Base-by-base conservation (phyloP, 176 grass and related monocot genomes). In the Tillandsia fasciculata region DNA sequence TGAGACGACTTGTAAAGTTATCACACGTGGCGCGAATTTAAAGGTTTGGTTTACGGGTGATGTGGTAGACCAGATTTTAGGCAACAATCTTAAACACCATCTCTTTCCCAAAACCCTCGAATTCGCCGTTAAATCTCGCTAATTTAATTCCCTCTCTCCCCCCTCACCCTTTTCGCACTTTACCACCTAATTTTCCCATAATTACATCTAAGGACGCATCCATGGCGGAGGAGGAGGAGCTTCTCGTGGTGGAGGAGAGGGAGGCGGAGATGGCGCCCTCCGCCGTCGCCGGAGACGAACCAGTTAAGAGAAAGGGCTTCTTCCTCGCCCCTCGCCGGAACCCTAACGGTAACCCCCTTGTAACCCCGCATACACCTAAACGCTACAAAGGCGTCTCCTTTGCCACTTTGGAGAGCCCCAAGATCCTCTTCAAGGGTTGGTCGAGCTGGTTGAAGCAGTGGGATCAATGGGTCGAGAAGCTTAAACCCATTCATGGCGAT, bases 391-490 rank as follows among this genome's bases (percentile, higher is more conserved):
- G 79, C 72, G 13, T 56, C 64, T 66, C 79, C 67, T 7, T 78
- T 57, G 68, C 42, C 47, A 33, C 74, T 15, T 48, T 73, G 42
- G 83, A 84, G 50, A 83, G 89, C 53, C 72, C 75, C 67, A 87
- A 81, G 69, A 64, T 96, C 61, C 72, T 81, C 48, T 92, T 97
- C 77, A 77, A 87, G 71, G 89, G 89, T 1, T 92, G 93, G 89
- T 69, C 77, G 12, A 83, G 74, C 68, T 80, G 79, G 10, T 84
- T 86, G 2, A 86, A 89, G 27, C 72, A 83, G 68, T 90, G 86
- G 93, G 89, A 89, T 1, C 79, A 85, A 33, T 92, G 89, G 93
- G 84, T 97, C 52, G 70, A 81, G 50, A 92, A 92, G 86, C 86
- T 92, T 49, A 79, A 69, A 15, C 86, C 93, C 4, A 52, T 76